Conservation (phyloP, 257 asterid genomes). For the Solanum virginianum region DNA sequence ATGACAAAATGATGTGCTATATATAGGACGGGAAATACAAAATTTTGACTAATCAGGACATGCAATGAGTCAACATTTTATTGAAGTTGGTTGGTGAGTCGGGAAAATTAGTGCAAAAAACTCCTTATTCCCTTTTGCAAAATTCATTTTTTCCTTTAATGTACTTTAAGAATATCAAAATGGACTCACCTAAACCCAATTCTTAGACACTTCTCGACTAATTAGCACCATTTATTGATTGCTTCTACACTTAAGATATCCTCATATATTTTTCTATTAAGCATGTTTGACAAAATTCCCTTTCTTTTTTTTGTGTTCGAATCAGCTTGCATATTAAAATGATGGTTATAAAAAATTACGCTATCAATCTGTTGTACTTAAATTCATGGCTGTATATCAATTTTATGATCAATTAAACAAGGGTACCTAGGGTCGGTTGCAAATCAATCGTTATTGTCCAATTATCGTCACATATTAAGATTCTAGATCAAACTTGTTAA, state of each 20-base stretch:
- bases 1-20: background rate
- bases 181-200: background rate
- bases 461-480: background rate
- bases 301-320: no score
- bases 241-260: background rate
- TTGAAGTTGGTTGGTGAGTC: slow-evolving; percentile 1
- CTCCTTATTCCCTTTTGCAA: background rate
- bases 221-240: background rate
- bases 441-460: background rate
- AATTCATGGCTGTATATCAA: background rate
- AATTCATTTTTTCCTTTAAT: background rate
- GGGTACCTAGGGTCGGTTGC: no score
- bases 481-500: background rate
- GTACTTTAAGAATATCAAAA: background rate
- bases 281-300: background rate
- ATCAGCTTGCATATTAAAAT: background rate
- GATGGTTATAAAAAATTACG: background rate
- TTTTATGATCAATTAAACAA: background rate
- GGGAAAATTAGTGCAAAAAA: background rate
- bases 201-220: background rate
- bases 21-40: background rate
- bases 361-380: background rate
- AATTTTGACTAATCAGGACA: background rate
- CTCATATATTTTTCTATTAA: background rate
- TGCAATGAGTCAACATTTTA: background rate